Evolutionary conservation across 2,329 filamentous ascomycete genomes (phyloP), one percentile per base, ranked within the genome.

Genomic region (Apiospora arundinis): DNA sequence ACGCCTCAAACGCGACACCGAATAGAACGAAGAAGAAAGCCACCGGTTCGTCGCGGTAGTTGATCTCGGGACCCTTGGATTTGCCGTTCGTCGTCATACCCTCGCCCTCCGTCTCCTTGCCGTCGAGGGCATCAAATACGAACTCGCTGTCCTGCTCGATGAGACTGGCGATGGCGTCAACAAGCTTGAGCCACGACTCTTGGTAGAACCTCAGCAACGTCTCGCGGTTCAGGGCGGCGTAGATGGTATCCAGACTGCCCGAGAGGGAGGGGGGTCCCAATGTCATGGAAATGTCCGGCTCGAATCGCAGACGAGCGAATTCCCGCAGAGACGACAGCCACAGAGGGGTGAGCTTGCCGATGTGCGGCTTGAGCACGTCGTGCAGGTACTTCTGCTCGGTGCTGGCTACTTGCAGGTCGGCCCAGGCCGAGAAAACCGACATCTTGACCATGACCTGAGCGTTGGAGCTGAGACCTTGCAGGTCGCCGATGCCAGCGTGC

Each of bases 11-110:
- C 0, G 95, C 95, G 71, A 99, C 92, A 14, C 96, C 96, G 77
- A 98, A 99, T 0, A 99, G 88, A 18, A 99, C 95, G 78, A 99
- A 99, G 85, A 99, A 99, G 86, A 99, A 99, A 0, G 96, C 96
- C 1, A 98, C 94, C 0, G 96, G 96, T 80, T 99, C 96, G 78
- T 98, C 95, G 67, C 96, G 93, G 80, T 99, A 99, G 81, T 98
- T 98, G 83, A 99, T 98, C 75, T 95, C 93, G 67, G 91, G 87
- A 3, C 87, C 88, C 79, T 92, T 93, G 21, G 85, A 84, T 60
- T 88, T 84, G 2, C 85, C 86, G 72, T 87, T 88, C 37, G 81
- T 77, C 12, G 82, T 81, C 56, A 23, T 40, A 9, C 56, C 56
- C 5, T 84, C 81, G 28, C 83, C 87, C 12, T 86, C 84, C 0